phyloP scores from a whole-genome alignment of 495 filamentous ascomycete genomes.

The Aspergillus mulundensis region DNA sequence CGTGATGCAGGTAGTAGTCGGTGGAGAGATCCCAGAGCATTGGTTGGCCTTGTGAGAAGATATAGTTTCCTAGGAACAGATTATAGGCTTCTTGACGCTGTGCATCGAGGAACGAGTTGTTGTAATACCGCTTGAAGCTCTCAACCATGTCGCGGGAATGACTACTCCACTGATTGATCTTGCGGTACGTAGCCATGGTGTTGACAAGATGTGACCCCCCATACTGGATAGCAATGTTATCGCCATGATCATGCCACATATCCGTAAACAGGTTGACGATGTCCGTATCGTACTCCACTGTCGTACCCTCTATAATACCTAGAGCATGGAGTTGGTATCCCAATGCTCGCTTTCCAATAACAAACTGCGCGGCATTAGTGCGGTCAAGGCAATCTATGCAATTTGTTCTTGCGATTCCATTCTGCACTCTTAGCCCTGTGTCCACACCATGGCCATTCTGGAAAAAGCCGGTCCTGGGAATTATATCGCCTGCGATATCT shows the following conservation, averaged over 20 bases:
- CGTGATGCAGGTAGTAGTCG: slow-evolving; percentile 95
- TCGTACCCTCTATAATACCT: slow-evolving; percentile 74
- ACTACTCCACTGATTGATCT: slow-evolving; percentile 98
- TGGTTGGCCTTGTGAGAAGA: slow-evolving; percentile 81
- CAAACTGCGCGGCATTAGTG: slow-evolving; percentile 96
- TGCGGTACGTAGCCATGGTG: slow-evolving; percentile 97
- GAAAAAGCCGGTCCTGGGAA: slow-evolving; percentile 87
- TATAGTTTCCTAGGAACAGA: slow-evolving; percentile 95
- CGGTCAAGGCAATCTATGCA: slow-evolving; percentile 97
- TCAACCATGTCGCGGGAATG: slow-evolving; percentile 98
- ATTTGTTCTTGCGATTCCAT: slow-evolving; percentile 91
- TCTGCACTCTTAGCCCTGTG: slow-evolving; percentile 68
- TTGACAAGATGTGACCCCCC: slow-evolving; percentile 97
- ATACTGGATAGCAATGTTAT: slow-evolving; percentile 96
- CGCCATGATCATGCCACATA: slow-evolving; percentile 94
- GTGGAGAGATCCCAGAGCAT: slow-evolving; percentile 97
- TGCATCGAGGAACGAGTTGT: slow-evolving; percentile 95
- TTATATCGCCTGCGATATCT: slow-evolving; percentile 77
- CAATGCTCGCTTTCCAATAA: slow-evolving; percentile 92
- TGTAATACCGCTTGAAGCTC: slow-evolving; percentile 98
- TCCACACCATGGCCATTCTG: slow-evolving; percentile 74
- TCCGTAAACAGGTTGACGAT: slow-evolving; percentile 93
- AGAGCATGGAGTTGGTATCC: slow-evolving; percentile 91
- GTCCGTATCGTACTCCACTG: slow-evolving; percentile 90
- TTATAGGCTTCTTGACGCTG: slow-evolving; percentile 98